Evolutionary conservation across 805 yeast genomes (phyloP).

Genomic region (Ogataea henricii): DNA sequence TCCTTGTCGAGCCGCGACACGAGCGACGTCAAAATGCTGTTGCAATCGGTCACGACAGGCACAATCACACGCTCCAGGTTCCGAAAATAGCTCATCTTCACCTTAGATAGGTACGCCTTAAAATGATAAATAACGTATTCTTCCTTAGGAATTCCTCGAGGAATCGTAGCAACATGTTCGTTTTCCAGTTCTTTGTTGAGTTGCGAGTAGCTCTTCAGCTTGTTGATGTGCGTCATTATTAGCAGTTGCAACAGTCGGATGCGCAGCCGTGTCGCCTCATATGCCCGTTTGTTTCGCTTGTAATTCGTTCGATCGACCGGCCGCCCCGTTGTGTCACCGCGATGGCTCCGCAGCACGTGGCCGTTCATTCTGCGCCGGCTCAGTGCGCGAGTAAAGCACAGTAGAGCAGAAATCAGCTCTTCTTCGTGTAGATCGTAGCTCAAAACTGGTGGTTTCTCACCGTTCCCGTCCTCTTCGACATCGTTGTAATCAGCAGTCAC

Average conservation of each 20-base stretch:
- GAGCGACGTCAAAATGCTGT: constrained; percentile 17
- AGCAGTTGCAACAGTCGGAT: constrained; percentile 24
- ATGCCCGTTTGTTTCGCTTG: constrained; percentile 10
- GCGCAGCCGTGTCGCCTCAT: constrained; percentile 16
- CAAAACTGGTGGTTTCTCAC: neutral
- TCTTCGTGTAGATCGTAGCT: constrained; percentile 3
- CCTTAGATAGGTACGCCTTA: constrained; percentile 8
- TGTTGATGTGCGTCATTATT: constrained; percentile 16
- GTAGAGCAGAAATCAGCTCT: constrained; percentile 8
- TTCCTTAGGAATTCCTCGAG: constrained; percentile 10
- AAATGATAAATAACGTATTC: constrained; percentile 17
- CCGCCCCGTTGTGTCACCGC: neutral
- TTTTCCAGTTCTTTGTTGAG: constrained; percentile 10
- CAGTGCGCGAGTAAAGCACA: constrained; percentile 15
- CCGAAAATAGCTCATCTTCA: constrained; percentile 23
- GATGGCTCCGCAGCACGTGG: neutral
- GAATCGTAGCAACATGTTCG: constrained; percentile 9
- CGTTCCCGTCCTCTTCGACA: constrained; percentile 6
- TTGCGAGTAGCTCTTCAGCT: constrained; percentile 1
- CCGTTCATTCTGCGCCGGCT: constrained; percentile 10
- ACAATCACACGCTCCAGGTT: constrained; percentile 16
- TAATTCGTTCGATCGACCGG: constrained; percentile 8
- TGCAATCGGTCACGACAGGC: constrained; percentile 28
- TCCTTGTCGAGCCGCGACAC: constrained; percentile 22
- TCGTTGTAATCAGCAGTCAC: constrained; percentile 16